A percentile compares a stretch with the other conserved stretches of the same genome.
Evolutionary conservation across 495 filamentous ascomycete species (phyloP).

Genomic region (Friedmanniomyces endolithicus): DNA sequence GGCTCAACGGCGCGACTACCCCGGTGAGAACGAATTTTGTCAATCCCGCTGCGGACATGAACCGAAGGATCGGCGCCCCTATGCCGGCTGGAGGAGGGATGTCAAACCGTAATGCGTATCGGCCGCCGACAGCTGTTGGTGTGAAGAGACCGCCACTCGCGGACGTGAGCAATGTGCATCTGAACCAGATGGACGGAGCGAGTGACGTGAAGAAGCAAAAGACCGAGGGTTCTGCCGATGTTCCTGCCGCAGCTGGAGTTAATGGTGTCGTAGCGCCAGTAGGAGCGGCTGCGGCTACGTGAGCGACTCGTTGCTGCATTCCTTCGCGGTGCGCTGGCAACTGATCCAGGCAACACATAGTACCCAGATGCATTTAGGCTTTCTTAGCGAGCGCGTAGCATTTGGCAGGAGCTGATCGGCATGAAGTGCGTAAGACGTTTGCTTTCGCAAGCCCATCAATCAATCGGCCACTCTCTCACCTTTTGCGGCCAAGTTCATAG

Average conservation of each 20-base stretch:
- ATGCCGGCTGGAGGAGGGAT: conserved; percentile 40
- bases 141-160: conserved; percentile 40
- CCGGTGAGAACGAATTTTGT: conserved; percentile 40
- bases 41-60: conserved; percentile 57
- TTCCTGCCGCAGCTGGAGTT: neutral
- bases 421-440: neutral
- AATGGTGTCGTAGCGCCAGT: neutral
- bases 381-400: neutral
- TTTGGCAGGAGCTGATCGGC: neutral
- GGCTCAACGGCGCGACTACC: neutral
- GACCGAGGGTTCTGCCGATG: neutral
- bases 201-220: conserved; percentile 21
- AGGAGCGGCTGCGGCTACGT: neutral
- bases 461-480: neutral
- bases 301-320: neutral
- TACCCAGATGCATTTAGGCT: neutral
- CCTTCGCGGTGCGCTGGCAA: neutral
- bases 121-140: conserved; percentile 36
- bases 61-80: conserved; percentile 64
- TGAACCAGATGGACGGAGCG: conserved; percentile 14
- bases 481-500: too few relatives aligned
- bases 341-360: neutral
- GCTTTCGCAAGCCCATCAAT: neutral
- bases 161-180: conserved; percentile 31
- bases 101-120: conserved; percentile 46